These are phyloP conservation scores for Lactifluus piperatus DNA, from an alignment of 768 basidiomycete genomes.

Conservation along the genomic window DNA sequence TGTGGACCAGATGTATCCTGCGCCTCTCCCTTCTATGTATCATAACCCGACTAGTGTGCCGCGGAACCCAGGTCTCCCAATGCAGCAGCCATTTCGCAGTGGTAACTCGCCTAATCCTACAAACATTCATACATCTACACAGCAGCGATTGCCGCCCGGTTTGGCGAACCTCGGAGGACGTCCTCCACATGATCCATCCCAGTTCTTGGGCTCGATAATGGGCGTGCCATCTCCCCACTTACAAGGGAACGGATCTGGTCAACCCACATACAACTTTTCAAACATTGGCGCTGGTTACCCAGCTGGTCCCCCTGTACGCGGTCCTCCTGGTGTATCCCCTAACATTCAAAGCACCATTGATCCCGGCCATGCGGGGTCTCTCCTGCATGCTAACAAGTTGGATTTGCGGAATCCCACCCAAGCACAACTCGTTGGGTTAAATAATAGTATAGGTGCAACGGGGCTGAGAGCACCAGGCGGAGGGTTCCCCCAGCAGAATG, in stretches of 20 bases:
- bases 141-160: conserved; percentile 68
- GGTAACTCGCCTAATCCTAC: conserved; percentile 56
- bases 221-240: conserved; percentile 29
- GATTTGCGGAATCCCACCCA: conserved; percentile 46
- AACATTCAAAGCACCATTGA: conserved; percentile 41
- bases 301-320: conserved; percentile 39
- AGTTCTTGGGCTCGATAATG: conserved; percentile 38
- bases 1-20: conserved; percentile 49
- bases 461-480: conserved; percentile 40
- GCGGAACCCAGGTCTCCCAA: conserved; percentile 43
- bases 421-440: conserved; percentile 37
- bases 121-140: conserved; percentile 36
- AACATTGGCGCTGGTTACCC: conserved; percentile 21
- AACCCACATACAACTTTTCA: conserved; percentile 33
- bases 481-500: conserved; percentile 43
- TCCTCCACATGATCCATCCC: conserved; percentile 70
- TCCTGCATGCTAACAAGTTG: conserved; percentile 46
- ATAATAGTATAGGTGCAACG: conserved; percentile 38
- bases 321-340: conserved; percentile 33
- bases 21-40: conserved; percentile 40
- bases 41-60: conserved; percentile 41
- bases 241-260: conserved; percentile 9
- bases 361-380: conserved; percentile 42
- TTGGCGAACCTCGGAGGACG: conserved; percentile 76
- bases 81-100: conserved; percentile 58